Conservation (phyloP, 1,284 basidiomycete species). For the Pholiota adiposa region DNA sequence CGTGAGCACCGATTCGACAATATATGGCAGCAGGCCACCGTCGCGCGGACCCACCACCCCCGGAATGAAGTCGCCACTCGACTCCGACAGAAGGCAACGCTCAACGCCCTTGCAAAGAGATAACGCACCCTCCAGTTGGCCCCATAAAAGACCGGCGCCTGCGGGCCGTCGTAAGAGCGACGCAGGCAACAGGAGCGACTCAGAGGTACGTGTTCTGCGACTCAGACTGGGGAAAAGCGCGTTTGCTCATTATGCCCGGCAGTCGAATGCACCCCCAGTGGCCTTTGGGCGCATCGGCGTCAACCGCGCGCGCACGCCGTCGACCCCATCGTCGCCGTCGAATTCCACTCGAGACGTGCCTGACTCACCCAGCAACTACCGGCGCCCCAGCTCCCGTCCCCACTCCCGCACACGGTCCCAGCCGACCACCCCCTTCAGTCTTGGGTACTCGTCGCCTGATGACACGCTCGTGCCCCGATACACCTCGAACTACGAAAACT, state of each 20-base stretch:
- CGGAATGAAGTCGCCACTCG: slow-evolving; percentile 56
- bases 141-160: slow-evolving; percentile 61
- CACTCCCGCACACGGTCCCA: slow-evolving; percentile 64
- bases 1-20: slow-evolving; percentile 57
- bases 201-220: slow-evolving; percentile 54
- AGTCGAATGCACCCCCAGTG: slow-evolving; percentile 35
- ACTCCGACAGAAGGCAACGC: slow-evolving; percentile 65
- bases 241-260: neutral
- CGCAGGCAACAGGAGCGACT: slow-evolving; percentile 69
- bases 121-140: slow-evolving; percentile 74
- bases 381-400: slow-evolving; percentile 47
- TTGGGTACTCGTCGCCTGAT: slow-evolving; percentile 44
- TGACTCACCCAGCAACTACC: slow-evolving; percentile 39
- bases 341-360: slow-evolving; percentile 33
- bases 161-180: slow-evolving; percentile 68
- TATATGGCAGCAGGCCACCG: slow-evolving; percentile 49
- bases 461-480: slow-evolving; percentile 32
- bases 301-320: slow-evolving; percentile 60
- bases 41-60: slow-evolving; percentile 39
- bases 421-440: slow-evolving; percentile 37
- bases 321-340: slow-evolving; percentile 65
- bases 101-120: slow-evolving; percentile 56
- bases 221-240: neutral
- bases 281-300: slow-evolving; percentile 43
- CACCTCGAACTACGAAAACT: slow-evolving; percentile 26